Conservation (phyloP, 2,329 filamentous ascomycete species). For the Blastomyces gilchristii region DNA sequence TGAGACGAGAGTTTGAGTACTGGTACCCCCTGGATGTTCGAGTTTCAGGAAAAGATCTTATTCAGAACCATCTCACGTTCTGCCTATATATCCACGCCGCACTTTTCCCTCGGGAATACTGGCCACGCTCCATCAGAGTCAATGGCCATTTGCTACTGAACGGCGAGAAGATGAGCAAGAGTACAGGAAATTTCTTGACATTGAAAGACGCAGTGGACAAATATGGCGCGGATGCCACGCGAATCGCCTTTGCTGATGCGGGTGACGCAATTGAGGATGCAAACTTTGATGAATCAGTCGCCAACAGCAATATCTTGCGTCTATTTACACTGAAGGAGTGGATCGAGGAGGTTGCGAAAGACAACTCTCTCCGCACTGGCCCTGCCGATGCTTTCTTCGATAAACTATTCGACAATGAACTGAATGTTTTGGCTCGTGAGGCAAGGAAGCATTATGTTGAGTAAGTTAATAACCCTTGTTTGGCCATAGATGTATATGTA, state of each 20-base stretch:
- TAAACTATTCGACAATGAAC: slow-evolving; percentile 82
- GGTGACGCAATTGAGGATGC: slow-evolving; percentile 91
- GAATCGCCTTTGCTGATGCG: slow-evolving; percentile 85
- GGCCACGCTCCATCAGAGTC: slow-evolving; percentile 73
- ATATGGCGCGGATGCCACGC: slow-evolving; percentile 85
- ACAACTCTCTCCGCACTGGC: slow-evolving; percentile 66
- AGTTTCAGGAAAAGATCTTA: slow-evolving; percentile 83
- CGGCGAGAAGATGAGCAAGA: slow-evolving; percentile 98
- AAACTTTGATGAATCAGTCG: slow-evolving; percentile 93
- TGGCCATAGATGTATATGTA: background rate
- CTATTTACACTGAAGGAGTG: slow-evolving; percentile 77
- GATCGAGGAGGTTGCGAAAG: slow-evolving; percentile 74
- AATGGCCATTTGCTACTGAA: slow-evolving; percentile 94
- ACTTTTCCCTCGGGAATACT: slow-evolving; percentile 77
- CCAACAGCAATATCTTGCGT: slow-evolving; percentile 81
- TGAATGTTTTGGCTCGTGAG: slow-evolving; percentile 73
- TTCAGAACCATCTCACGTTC: slow-evolving; percentile 91
- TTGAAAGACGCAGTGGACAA: slow-evolving; percentile 76
- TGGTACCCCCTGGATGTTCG: slow-evolving; percentile 90
- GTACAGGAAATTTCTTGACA: slow-evolving; percentile 93
- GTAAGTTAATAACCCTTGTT: slow-evolving; percentile 30
- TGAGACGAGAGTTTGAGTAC: slow-evolving; percentile 91
- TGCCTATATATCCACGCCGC: slow-evolving; percentile 90
- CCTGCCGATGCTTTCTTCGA: slow-evolving; percentile 71
- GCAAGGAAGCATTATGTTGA: slow-evolving; percentile 66